A percentile compares a stretch with the other conserved stretches of the same genome.
Evolutionary conservation across 169 alveolate species (phyloP).

Genomic region (Ichthyophthirius multifiliis): DNA sequence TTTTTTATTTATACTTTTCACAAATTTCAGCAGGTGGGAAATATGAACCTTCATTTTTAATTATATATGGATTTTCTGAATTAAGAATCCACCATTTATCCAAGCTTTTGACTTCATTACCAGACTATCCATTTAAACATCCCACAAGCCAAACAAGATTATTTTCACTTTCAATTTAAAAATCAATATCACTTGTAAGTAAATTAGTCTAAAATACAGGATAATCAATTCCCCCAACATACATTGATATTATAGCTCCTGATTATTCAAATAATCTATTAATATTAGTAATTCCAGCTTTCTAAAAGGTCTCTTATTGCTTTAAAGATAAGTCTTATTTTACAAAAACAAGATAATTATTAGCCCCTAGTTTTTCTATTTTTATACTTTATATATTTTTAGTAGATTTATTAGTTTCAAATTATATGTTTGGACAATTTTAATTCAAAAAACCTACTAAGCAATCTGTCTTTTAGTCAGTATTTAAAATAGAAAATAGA

Average conservation of each 20-base stretch:
- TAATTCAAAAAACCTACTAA: neutral
- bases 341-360: neutral
- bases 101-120: neutral
- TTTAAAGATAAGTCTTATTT: neutral
- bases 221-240: neutral
- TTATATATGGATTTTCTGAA: neutral
- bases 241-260: neutral
- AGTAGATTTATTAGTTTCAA: neutral
- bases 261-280: neutral
- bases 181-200: neutral
- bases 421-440: neutral
- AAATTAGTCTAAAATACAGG: neutral
- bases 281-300: neutral
- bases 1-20: neutral
- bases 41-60: neutral
- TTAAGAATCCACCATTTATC: neutral
- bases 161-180: neutral
- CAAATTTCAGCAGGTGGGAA: neutral
- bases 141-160: neutral
- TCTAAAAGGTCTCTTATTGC: neutral
- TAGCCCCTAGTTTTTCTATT: neutral
- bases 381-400: neutral
- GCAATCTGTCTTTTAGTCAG: neutral
- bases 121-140: neutral
- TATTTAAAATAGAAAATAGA: neutral